Percentiles rank a stretch among this genome's conserved stretches.
Evolutionary conservation across 2,329 filamentous ascomycete genomes (phyloP).

Genomic region (Didymella arachidicola): DNA sequence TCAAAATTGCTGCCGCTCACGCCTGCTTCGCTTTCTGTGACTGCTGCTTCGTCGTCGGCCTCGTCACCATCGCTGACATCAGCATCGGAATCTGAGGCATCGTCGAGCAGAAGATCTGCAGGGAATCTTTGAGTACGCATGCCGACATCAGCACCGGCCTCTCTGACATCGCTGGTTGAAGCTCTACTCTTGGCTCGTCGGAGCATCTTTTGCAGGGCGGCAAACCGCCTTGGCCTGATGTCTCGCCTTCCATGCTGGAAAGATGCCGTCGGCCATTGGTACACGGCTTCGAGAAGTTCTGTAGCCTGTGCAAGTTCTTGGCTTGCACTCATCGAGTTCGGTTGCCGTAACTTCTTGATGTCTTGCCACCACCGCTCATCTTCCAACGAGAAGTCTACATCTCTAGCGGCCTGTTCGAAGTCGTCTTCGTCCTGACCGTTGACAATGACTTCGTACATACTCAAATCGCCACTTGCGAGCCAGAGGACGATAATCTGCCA

Average conservation of each 20-base stretch:
- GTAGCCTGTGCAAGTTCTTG: slow-evolving; percentile 57
- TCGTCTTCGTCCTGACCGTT: slow-evolving; percentile 67
- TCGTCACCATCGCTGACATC: slow-evolving; percentile 45
- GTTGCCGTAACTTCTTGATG: slow-evolving; percentile 62
- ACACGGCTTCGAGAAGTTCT: slow-evolving; percentile 53
- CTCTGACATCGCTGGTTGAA: slow-evolving; percentile 57
- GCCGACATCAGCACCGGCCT: slow-evolving; percentile 70
- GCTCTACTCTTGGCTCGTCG: slow-evolving; percentile 64
- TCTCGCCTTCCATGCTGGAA: slow-evolving; percentile 60
- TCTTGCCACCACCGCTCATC: slow-evolving; percentile 86
- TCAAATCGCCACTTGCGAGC: slow-evolving; percentile 75
- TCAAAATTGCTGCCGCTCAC: slow-evolving; percentile 44
- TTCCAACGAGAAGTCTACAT: slow-evolving; percentile 71
- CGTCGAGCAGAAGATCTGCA: slow-evolving; percentile 61
- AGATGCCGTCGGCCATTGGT: slow-evolving; percentile 62
- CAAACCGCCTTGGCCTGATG: slow-evolving; percentile 57
- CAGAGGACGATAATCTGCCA: slow-evolving; percentile 73
- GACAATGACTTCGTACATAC: slow-evolving; percentile 77
- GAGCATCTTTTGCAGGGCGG: slow-evolving; percentile 68
- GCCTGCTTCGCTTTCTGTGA: slow-evolving; percentile 41
- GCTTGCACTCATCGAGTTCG: slow-evolving; percentile 47
- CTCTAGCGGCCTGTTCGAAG: slow-evolving; percentile 63
- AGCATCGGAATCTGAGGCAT: slow-evolving; percentile 37
- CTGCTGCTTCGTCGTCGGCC: slow-evolving; percentile 41
- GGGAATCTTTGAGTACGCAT: slow-evolving; percentile 79